Evolutionary conservation across 2,329 filamentous ascomycete species (phyloP), one percentile per base, ranked within the genome.

Genomic region (Mycosphaerella sp.): DNA sequence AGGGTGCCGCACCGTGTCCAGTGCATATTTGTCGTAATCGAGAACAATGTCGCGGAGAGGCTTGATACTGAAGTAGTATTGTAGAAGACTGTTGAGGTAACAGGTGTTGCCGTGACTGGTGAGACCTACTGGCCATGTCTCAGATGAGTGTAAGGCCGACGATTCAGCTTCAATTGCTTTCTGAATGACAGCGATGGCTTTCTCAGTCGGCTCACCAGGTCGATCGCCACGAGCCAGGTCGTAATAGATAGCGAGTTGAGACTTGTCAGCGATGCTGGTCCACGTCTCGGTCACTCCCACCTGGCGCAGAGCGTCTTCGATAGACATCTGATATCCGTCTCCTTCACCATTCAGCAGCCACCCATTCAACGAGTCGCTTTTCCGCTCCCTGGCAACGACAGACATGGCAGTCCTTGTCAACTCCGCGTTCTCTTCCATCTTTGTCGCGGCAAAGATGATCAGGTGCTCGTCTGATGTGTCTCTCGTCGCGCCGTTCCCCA

Each of bases 31-130:
- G 21, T 91, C 82, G 59, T 87, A 88, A 44, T 88, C 76, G 52
- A 94, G 75, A 2, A 96, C 83, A 58, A 96, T 79, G 4, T 93
- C 79, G 44, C 91, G 81, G 27, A 97, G 76, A 2, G 87, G 83
- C 55, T 83, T 85, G 49, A 97, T 81, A 0, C 90, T 94, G 67
- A 95, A 96, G 59, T 96, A 86, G 66, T 95, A 97, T 63, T 98
- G 93, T 8, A 98, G 76, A 43, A 98, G 79, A 70, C 91, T 97
- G 73, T 98, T 98, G 49, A 98, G 77, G 64, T 98, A 98, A 68
- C 93, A 98, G 0, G 94, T 98, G 64, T 98, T 98, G 53, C 93
- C 90, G 51, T 97, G 95, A 61, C 97, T 98, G 57, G 84, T 80
- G 5, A 97, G 77, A 0, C 93, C 93, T 17, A 95, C 87, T 0